Base-by-base conservation (phyloP, 768 basidiomycete genomes). In the Ramaria rubella region DNA sequence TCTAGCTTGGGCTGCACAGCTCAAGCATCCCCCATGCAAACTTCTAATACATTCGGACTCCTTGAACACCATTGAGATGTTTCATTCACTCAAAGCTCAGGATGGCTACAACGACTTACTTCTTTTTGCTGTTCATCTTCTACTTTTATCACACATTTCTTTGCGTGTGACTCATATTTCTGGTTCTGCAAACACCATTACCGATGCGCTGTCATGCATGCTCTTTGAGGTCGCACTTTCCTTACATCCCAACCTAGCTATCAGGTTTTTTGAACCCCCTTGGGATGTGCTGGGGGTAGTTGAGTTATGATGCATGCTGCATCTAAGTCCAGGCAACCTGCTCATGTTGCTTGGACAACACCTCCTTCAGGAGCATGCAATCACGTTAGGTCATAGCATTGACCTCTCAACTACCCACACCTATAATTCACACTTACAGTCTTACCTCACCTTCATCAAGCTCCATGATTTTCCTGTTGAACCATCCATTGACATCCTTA, bases 401-500 rank as follows among this genome's bases (percentile, higher is more conserved):
- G 67, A 72, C 17, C 17, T 12, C 0, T 63, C 63, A 2, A 68
- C 71, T 0, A 4, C 17, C 0, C 1, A 23, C 0, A 52, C 65
- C 0, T 76, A n/a, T n/a, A n/a, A n/a, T n/a, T n/a, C n/a, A n/a
- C n/a, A n/a, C n/a, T n/a, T n/a, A n/a, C n/a, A n/a, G 76, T 75
- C 71, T 3, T 77, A 75, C 44, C 26, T 75, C 12, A 59, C 63
- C 0, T 77, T 77, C 59, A 63, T 65, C 38, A 24, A 56, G 0
- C 1, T 58, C 0, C 74, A 77, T 51, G 5, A 65, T 2, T 60
- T 74, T 12, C 65, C 73, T 4, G 24, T 73, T 15, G 64, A 72
- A 0, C 77, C 75, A 0, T 73, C 73, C 1, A 53, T 60, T 1
- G 69, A 75, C 46, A 75, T 73, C 0, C 61, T 78, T 3, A 66